Percentiles rank a stretch among this genome's conserved stretches.
These are phyloP conservation scores for Trifolium fragiferum DNA, from an alignment of 306 rosid species.

Conservation along the genomic window DNA sequence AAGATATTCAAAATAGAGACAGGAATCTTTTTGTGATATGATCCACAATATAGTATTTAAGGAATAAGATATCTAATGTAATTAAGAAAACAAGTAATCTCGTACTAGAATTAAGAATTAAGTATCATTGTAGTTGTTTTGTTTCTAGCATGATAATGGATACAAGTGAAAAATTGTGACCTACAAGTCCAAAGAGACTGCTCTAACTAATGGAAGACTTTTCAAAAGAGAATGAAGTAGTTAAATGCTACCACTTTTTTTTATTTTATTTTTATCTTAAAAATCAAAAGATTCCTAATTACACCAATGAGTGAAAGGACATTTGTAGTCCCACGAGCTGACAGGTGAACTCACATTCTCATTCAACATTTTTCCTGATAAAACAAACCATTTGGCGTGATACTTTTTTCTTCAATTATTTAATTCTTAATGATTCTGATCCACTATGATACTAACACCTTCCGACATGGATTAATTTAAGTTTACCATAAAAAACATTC, in stretches of 20 bases:
- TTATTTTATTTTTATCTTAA: neutral
- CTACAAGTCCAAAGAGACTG: slow-evolving; percentile 37
- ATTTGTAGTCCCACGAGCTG: neutral
- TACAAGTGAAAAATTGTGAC: neutral
- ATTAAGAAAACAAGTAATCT: neutral
- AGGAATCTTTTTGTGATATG: neutral
- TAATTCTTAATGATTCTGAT: neutral
- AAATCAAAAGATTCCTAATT: neutral
- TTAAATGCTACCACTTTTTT: neutral
- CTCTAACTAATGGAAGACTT: neutral
- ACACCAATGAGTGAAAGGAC: slow-evolving; percentile 3
- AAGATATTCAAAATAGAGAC: neutral
- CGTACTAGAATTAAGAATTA: neutral
- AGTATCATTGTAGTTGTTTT: neutral
- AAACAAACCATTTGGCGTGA: slow-evolving; percentile 31
- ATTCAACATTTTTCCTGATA: slow-evolving; percentile 30
- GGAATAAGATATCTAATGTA: neutral
- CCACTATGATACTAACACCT: neutral
- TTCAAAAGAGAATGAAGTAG: neutral
- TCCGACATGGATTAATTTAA: slow-evolving; percentile 1
- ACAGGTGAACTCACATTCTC: slow-evolving; percentile 31
- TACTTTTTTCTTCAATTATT: neutral
- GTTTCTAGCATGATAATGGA: neutral
- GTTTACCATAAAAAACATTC: neutral
- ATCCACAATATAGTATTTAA: neutral